Evolutionary conservation across 805 yeast genomes (phyloP), one percentile per base, ranked within the genome.

Genomic region (Saturnispora halmiae): DNA sequence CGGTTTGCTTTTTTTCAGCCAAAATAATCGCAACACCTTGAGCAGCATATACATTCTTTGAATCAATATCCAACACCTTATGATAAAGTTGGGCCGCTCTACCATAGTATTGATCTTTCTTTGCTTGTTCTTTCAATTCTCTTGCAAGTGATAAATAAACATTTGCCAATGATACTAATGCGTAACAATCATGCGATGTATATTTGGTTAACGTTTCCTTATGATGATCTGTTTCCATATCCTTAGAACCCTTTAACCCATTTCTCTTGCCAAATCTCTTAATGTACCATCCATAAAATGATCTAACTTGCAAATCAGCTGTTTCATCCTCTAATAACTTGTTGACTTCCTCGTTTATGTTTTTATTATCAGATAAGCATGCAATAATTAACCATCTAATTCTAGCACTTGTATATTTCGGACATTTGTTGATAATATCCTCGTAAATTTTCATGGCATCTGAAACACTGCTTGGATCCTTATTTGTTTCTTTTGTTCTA

Each of bases 11-110:
- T 53, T 79, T 80, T 53, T 90, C 96, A 9, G 94, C 94, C 59
- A 86, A 82, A 4, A 87, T 77, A 42, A 92, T 86, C 1, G 96
- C 97, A 46, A 92, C 70, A 41, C 99, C 99, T 61, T 92, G 98
- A 1, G 98, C 97, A 4, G 98, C 99, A 64, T 80, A 92, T 1
- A 88, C 90, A 56, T 90, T 85, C 50, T 72, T 69, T 2, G 88
- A 76, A 63, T 92, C 97, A 22, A 87, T 63, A 38, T 82, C 79
- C 40, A 92, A 65, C 2, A 86, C 96, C 62, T 92, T 92, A 53
- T 86, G 83, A 59, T 77, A 90, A 44, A 92, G 67, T 61, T 90
- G 96, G 11, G 88, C 82, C n/a, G 96, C 96, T 60, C 95, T 77
- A 34, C 80, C 67, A 57, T 82, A 90, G 41, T 86, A 81, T 48